These are phyloP conservation scores for Diaporthe sp. DNA, from an alignment of 2,329 filamentous ascomycete genomes.

Conservation along the genomic window DNA sequence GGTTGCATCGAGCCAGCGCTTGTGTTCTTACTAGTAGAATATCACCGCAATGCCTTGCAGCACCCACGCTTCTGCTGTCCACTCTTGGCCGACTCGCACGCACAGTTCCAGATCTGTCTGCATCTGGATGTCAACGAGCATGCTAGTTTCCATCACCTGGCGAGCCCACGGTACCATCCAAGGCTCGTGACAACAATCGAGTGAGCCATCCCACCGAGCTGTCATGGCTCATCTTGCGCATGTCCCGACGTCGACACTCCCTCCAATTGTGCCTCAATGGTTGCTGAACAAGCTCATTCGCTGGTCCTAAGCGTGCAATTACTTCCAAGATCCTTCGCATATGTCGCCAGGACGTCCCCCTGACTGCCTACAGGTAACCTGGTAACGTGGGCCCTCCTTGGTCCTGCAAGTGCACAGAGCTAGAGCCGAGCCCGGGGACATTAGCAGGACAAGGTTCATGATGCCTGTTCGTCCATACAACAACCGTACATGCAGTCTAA, in stretches of 20 bases:
- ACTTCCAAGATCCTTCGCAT: slow-evolving; percentile 9
- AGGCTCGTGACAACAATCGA: background rate
- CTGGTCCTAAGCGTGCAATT: background rate
- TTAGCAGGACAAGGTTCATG: slow-evolving; percentile 29
- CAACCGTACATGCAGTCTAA: slow-evolving; percentile 31
- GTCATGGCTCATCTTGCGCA: background rate
- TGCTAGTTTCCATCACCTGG: slow-evolving; percentile 30
- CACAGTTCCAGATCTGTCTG: background rate
- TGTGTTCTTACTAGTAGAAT: background rate
- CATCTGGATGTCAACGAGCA: background rate
- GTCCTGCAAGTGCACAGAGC: slow-evolving; percentile 22
- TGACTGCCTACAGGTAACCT: slow-evolving; percentile 22
- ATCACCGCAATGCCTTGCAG: slow-evolving; percentile 26
- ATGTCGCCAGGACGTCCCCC: slow-evolving; percentile 19
- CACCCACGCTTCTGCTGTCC: background rate
- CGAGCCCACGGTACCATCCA: slow-evolving; percentile 33
- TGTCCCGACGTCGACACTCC: background rate
- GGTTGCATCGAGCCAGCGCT: slow-evolving; percentile 26
- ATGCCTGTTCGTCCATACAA: slow-evolving; percentile 25
- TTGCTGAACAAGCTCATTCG: background rate
- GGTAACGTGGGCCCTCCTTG: slow-evolving; percentile 20
- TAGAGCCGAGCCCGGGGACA: slow-evolving; percentile 26
- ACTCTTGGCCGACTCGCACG: background rate
- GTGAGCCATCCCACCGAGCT: slow-evolving; percentile 11
- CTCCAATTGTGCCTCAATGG: background rate